These are phyloP conservation scores for Protea cynaroides DNA, from an alignment of 164 flowering plant species.

Conservation along the genomic window DNA sequence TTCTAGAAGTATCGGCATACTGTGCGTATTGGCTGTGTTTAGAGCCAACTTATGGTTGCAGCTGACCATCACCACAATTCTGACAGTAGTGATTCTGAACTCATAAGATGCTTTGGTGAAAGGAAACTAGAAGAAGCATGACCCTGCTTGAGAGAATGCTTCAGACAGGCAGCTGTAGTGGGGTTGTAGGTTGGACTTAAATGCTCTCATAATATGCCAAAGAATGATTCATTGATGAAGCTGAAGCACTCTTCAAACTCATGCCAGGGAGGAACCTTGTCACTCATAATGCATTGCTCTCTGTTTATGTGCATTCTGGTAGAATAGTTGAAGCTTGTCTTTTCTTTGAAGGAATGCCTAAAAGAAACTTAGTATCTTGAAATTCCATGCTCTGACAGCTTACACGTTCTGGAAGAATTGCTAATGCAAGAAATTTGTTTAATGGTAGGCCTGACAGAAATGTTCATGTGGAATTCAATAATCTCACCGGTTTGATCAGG, in stretches of 20 bases:
- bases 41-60: conserved; percentile 6
- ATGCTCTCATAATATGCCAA: conserved; percentile 31
- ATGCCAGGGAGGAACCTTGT: conserved; percentile 46
- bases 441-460: conserved; percentile 44
- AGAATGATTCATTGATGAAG: conserved; percentile 37
- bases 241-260: conserved; percentile 34
- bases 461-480: conserved; percentile 60
- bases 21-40: conserved; percentile 6
- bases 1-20: neutral
- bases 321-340: conserved; percentile 31
- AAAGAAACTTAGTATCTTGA: conserved; percentile 51
- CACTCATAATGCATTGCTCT: conserved; percentile 47
- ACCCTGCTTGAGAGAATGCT: conserved; percentile 36
- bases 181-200: conserved; percentile 36
- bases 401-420: conserved; percentile 17
- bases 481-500: conserved; percentile 36
- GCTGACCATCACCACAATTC: conserved; percentile 11
- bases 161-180: conserved; percentile 18
- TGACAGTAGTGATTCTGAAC: conserved; percentile 18
- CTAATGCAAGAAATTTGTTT: conserved; percentile 34
- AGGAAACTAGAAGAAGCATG: conserved; percentile 29
- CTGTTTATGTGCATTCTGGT: conserved; percentile 39
- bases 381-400: conserved; percentile 47
- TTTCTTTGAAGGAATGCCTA: conserved; percentile 44
- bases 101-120: conserved; percentile 16